Base-by-base conservation (phyloP, 129 eudicot genomes). In the Dittrichia graveolens region DNA sequence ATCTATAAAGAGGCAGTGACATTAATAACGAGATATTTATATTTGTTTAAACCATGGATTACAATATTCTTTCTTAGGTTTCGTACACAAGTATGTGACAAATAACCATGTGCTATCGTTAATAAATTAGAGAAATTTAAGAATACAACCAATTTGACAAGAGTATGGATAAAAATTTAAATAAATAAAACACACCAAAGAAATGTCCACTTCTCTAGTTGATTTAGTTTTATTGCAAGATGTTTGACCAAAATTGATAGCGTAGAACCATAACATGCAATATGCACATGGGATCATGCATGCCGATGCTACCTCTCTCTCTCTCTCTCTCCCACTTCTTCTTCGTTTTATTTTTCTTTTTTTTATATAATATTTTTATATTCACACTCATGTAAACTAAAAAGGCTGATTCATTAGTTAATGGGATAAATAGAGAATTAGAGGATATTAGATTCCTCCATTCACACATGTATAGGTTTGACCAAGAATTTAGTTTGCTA, bases 221-320 rank as follows among this genome's bases (percentile, higher is more conserved):
- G 82, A 34, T 70, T 50, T 70, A 70, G 48, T 43, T 78, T 24
- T 42, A 60, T 61, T 61, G 71, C 77, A 42, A 14, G 31, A 41
- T 34, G 57, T 70, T 78, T 78, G 82, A 78, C 82, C 82, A 67
- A 49, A 75, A 68, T 61, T 68, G 35, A 59, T 48, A 40, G 45
- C 55, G 71, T 44, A 75, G 58, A 65, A 66, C 75, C 64, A 42
- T 66, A 78, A 78, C 82, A 78, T 78, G 82, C 77, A 70, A 44
- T 41, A 14, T 61, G 77, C 82, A 78, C 77, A 78, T 78, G 82
- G 82, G 82, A 78, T 78, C 82, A 70, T 78, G 82, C 82, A 78
- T 69, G 71, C 48, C 44, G 69, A 77, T 76, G 69, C 44, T 12
- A 37, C 61, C 39, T 45, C 44, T 19, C 39, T 24, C 0, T n/a